Percentiles rank a stretch among this genome's conserved stretches.
These are phyloP conservation scores for Diaporthe sp. DNA, from an alignment of 2,329 filamentous ascomycete genomes.

Conservation along the genomic window DNA sequence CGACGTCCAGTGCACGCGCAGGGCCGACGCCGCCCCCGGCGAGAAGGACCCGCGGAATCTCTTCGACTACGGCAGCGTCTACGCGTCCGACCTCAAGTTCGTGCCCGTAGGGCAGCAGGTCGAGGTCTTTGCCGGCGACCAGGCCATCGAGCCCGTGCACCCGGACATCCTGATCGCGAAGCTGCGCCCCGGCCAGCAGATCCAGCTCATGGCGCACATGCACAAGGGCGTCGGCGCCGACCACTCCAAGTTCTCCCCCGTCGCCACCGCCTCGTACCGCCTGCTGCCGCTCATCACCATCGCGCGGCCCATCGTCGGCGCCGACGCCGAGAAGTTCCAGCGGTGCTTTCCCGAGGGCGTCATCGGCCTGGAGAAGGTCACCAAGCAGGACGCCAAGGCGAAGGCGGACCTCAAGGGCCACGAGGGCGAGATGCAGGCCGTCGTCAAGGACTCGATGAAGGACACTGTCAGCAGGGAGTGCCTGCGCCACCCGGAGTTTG, in stretches of 20 bases:
- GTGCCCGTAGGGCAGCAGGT: constrained; percentile 78
- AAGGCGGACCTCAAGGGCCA: constrained; percentile 78
- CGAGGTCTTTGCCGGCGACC: constrained; percentile 74
- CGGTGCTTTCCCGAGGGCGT: constrained; percentile 91
- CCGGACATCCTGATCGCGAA: constrained; percentile 96
- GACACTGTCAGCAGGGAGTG: constrained; percentile 96
- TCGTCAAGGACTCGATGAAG: constrained; percentile 88
- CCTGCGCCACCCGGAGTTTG: constrained; percentile 90
- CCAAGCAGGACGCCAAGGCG: constrained; percentile 70
- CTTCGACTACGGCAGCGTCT: constrained; percentile 87
- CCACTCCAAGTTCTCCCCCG: constrained; percentile 97
- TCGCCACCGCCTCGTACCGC: constrained; percentile 93
- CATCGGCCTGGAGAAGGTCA: constrained; percentile 81
- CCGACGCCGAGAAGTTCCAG: constrained; percentile 89
- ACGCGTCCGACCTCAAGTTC: constrained; percentile 82
- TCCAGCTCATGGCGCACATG: constrained; percentile 90
- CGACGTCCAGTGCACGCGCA: constrained; percentile 82
- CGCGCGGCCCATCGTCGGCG: constrained; percentile 82
- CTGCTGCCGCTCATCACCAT: constrained; percentile 91
- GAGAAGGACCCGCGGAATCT: constrained; percentile 86
- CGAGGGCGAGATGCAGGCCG: constrained; percentile 85
- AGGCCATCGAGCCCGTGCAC: constrained; percentile 80
- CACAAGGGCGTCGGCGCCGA: constrained; percentile 94
- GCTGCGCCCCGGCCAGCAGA: constrained; percentile 88
- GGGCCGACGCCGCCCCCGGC: constrained; percentile 74